A percentile compares a stretch with the other conserved stretches of the same genome.
phyloP scores from a whole-genome alignment of 345 rosid genomes.

The Crucihimalaya himalaica region DNA sequence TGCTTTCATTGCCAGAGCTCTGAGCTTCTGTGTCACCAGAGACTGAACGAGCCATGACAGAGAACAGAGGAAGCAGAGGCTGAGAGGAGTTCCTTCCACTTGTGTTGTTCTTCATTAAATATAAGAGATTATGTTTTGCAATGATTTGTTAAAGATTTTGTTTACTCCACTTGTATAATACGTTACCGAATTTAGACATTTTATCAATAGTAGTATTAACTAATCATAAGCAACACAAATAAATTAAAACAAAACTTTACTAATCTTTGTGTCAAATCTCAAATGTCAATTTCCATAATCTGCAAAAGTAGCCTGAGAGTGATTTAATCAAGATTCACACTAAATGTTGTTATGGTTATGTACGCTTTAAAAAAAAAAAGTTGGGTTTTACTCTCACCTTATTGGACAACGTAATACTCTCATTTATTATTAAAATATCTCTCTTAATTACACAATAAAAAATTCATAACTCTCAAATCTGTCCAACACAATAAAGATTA shows the following conservation, averaged over 20 bases:
- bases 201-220: not conserved
- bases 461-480: too few species aligned
- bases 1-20: not conserved
- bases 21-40: slow-evolving; percentile 26
- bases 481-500: too few species aligned
- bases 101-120: not conserved
- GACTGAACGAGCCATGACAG: slow-evolving; percentile 1
- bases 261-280: not conserved
- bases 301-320: not conserved
- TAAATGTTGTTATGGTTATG: too few species aligned
- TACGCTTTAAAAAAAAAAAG: too few species aligned
- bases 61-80: not conserved
- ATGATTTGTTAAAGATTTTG: not conserved
- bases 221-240: not conserved
- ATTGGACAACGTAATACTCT: too few species aligned
- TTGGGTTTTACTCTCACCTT: too few species aligned
- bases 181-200: not conserved
- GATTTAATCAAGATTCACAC: not conserved
- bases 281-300: not conserved
- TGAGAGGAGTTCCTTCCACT: not conserved
- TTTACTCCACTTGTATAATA: not conserved
- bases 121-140: not conserved
- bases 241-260: not conserved
- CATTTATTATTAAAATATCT: too few species aligned
- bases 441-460: too few species aligned